A percentile compares a stretch with the other conserved stretches of the same genome.
Conservation (phyloP, 225 moss, liverwort and hornwort genomes). For the Ulota crispa region DNA sequence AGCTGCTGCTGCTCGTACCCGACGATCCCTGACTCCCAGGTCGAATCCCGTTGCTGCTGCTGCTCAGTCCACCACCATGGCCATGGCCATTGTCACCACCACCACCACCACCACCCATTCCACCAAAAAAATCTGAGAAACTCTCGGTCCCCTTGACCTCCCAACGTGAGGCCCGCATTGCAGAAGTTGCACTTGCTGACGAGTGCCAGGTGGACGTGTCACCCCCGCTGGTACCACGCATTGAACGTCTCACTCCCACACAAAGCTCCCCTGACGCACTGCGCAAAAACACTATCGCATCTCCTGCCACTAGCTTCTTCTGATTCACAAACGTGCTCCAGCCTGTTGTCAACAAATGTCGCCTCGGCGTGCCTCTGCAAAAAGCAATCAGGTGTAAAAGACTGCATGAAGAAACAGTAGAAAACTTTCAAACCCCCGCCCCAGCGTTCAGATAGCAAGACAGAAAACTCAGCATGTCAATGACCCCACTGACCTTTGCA, state of each 20-base stretch:
- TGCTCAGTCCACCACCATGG: conserved; percentile 59
- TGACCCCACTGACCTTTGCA: too few species aligned
- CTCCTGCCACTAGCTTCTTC: conserved; percentile 97
- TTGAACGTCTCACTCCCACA: conserved; percentile 93
- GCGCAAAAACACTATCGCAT: conserved; percentile 93
- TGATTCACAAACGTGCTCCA: conserved; percentile 99
- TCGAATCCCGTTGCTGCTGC: conserved; percentile 35
- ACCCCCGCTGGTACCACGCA: conserved; percentile 82
- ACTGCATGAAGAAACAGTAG: not conserved
- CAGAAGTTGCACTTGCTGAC: conserved; percentile 60
- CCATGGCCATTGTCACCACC: conserved; percentile 29
- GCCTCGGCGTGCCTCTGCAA: conserved; percentile 82
- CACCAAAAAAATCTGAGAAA: conserved; percentile 77
- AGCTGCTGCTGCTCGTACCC: conserved; percentile 62
- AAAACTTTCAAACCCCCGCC: too few species aligned
- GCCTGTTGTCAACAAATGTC: conserved; percentile 93
- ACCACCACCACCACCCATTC: conserved; percentile 33
- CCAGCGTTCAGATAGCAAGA: too few species aligned
- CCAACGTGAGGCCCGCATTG: conserved; percentile 87
- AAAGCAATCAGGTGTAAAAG: not conserved
- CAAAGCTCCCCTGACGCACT: conserved; percentile 95
- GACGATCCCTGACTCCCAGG: conserved; percentile 55
- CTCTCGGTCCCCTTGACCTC: conserved; percentile 89
- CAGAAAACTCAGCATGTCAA: too few species aligned
- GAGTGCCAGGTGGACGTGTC: conserved; percentile 95